Conservation (phyloP, 2,329 filamentous ascomycete species). For the Fusarium clavum region DNA sequence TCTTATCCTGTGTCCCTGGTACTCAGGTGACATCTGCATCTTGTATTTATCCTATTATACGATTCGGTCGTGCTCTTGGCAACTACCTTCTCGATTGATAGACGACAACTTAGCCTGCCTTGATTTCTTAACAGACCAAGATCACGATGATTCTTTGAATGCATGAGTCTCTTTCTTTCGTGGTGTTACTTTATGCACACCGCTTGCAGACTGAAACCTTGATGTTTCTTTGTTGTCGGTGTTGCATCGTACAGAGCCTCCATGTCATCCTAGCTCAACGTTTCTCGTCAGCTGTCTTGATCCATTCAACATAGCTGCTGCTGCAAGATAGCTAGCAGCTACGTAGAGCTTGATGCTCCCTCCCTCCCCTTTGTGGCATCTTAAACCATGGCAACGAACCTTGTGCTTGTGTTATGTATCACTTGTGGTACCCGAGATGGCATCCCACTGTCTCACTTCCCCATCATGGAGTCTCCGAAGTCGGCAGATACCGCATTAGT, state of each 20-base stretch:
- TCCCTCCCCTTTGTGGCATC: constrained; percentile 6
- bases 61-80: constrained; percentile 31
- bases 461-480: constrained; percentile 19
- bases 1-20: constrained; percentile 20
- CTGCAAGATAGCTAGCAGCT: background rate
- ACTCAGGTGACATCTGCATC: constrained; percentile 35
- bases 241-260: constrained; percentile 7
- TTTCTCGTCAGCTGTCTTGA: background rate
- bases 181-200: constrained; percentile 23
- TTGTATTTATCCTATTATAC: constrained; percentile 17
- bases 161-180: constrained; percentile 18
- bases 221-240: constrained; percentile 15
- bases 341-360: background rate
- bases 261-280: constrained; percentile 3
- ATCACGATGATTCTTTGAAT: constrained; percentile 1
- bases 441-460: constrained; percentile 30
- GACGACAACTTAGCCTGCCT: background rate
- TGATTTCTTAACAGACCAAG: background rate
- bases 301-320: background rate
- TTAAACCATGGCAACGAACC: constrained; percentile 22
- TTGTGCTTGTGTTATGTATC: constrained; percentile 16
- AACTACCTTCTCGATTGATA: background rate
- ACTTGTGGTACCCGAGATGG: constrained; percentile 22
- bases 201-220: constrained; percentile 25
- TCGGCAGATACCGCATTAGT: constrained; percentile 15